Percentiles rank a stretch among this genome's conserved stretches.
Conservation (phyloP, 345 rosid species). For the Dimocarpus longan region DNA sequence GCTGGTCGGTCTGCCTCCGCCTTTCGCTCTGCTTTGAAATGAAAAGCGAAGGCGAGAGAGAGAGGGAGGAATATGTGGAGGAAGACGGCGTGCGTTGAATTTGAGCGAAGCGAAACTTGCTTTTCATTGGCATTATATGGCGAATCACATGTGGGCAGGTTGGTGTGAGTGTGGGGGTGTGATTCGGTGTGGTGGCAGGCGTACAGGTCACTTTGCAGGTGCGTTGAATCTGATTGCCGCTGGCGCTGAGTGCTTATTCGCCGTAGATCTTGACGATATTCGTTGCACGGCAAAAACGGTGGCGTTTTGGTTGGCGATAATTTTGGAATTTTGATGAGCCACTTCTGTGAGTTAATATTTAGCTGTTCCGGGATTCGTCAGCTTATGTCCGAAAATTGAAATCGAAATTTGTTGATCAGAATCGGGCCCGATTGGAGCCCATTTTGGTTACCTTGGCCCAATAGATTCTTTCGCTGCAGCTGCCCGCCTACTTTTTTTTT, state of each 20-base stretch:
- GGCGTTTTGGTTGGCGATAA: neutral
- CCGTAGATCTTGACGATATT: slow-evolving; percentile 1
- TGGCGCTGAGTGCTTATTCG: neutral
- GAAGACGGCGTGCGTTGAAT: slow-evolving; percentile 35
- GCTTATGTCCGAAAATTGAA: neutral
- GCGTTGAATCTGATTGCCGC: slow-evolving; percentile 8
- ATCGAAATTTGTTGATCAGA: neutral
- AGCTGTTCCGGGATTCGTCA: neutral
- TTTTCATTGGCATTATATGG: slow-evolving; percentile 33
- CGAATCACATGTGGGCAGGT: neutral
- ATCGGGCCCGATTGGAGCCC: neutral
- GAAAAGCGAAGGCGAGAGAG: slow-evolving; percentile 23
- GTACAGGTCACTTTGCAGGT: neutral
- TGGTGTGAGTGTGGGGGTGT: neutral
- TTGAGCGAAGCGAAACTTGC: slow-evolving; percentile 6
- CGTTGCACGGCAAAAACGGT: neutral
- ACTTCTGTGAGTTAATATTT: neutral
- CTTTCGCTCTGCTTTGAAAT: slow-evolving; percentile 34
- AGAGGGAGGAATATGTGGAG: slow-evolving; percentile 16
- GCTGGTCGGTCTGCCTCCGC: slow-evolving; percentile 26
- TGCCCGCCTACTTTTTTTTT: too few species aligned
- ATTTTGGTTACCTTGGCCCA: neutral
- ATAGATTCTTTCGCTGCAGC: neutral
- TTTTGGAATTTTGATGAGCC: neutral
- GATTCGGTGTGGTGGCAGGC: neutral